Conservation (phyloP, 371 early-diverging fungal genomes). For the Capniomyces stellatus region DNA sequence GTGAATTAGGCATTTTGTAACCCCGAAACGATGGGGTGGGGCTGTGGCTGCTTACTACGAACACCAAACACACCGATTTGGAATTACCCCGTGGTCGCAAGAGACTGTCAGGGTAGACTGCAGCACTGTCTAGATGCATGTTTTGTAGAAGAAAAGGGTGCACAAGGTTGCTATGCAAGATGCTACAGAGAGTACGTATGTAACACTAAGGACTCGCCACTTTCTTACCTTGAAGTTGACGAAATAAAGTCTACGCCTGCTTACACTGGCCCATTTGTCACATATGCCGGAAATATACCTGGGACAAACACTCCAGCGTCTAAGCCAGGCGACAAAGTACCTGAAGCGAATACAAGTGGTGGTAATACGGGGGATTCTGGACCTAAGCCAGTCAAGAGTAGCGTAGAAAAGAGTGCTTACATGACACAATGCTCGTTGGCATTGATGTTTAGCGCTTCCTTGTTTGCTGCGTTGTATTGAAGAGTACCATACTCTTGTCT, state of each 20-base stretch:
- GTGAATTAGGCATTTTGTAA: conserved; percentile 17
- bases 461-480: no score
- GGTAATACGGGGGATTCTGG: no score
- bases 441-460: no score
- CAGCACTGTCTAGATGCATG: conserved; percentile 14
- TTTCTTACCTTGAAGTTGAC: conserved; percentile 14
- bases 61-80: conserved; percentile 15
- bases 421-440: no score
- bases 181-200: conserved; percentile 18
- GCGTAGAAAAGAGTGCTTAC: no score
- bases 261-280: conserved; percentile 20
- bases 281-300: conserved; percentile 3
- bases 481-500: no score
- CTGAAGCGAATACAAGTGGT: no score
- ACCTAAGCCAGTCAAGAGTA: no score
- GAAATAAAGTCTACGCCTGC: conserved; percentile 3
- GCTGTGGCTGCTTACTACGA: conserved; percentile 16
- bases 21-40: conserved; percentile 22
- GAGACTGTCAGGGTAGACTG: conserved; percentile 17
- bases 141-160: conserved; percentile 1
- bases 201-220: conserved; percentile 20
- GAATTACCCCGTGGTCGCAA: conserved; percentile 22
- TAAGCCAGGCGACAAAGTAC: no score
- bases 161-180: conserved; percentile 8
- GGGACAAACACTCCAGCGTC: no score